phyloP scores from a whole-genome alignment of 352 stramenopile genomes.

The Blastocystis sp. region DNA sequence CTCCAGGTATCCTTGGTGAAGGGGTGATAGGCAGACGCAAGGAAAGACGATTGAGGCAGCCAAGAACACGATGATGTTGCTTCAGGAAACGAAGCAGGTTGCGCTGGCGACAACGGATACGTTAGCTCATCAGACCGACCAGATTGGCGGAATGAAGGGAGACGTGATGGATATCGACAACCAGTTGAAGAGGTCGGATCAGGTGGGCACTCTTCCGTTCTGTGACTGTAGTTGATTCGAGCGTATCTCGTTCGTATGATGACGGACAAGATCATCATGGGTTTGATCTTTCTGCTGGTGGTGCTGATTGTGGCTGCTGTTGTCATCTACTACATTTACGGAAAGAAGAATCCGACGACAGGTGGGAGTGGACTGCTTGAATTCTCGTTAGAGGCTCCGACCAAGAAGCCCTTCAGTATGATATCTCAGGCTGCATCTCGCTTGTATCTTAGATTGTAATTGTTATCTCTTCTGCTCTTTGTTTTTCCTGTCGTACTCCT shows the following conservation, averaged over 20 bases:
- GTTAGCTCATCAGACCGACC: not conserved
- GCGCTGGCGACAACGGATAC: slow-evolving; percentile 24
- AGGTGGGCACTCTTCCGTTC: not conserved
- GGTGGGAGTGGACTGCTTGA: not conserved
- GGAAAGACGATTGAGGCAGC: slow-evolving; percentile 39
- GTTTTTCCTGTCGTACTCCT: too few species aligned
- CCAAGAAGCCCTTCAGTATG: not conserved
- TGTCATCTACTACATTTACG: not conserved
- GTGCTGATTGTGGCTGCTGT: slow-evolving; percentile 10
- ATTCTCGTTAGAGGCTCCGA: not conserved
- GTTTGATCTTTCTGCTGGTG: not conserved
- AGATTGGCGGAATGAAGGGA: slow-evolving; percentile 28
- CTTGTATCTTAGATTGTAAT: slow-evolving; percentile 38
- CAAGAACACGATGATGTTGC: slow-evolving; percentile 8
- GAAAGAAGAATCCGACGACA: not conserved
- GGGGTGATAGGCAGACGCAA: not conserved
- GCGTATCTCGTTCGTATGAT: slow-evolving; percentile 20
- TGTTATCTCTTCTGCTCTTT: too few species aligned
- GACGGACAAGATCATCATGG: slow-evolving; percentile 45
- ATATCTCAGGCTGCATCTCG: not conserved
- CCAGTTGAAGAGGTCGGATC: slow-evolving; percentile 11
- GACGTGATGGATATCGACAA: slow-evolving; percentile 22
- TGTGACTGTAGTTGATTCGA: not conserved
- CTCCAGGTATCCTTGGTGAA: not conserved
- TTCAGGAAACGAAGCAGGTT: slow-evolving; percentile 23